Base-by-base conservation (phyloP, 1,284 basidiomycete species). In the Apiotrichum gracile region DNA sequence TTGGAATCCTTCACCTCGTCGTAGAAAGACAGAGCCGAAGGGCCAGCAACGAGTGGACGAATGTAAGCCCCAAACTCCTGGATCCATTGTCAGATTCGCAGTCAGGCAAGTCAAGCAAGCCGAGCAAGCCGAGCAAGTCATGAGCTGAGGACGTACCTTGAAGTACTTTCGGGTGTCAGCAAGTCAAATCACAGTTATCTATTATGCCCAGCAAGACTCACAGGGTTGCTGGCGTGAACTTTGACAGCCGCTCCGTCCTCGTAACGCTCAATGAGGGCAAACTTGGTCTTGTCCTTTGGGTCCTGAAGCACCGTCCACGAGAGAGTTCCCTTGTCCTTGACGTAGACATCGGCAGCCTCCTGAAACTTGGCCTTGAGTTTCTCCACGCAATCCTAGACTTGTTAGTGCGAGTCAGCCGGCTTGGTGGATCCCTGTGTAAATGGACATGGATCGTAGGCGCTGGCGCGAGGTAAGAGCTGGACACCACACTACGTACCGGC, bases 181-280 rank as follows among this genome's bases (percentile, higher is more conserved):
- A 21, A 35, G 7, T 14, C 7, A 2, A 31, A 21, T 19, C 5
- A 19, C 6, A 9, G 9, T 21, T 17, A 5, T 19, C 27, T 8
- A 44, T 9, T 5, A 8, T 16, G 5, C 6, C 5, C 8, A 12
- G 12, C 12, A 14, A 8, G 8, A 66, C 68, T 51, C 49, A 70
- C 69, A 22, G 72, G 72, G 59, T 71, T 73, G 51, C 65, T 64
- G 22, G 71, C 58, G 48, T 72, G 74, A 49, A 73, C 70, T 53
- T 69, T 57, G 57, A 74, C 70, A 10, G 69, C 70, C 0, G 66
- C 67, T 56, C 73, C 73, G 47, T 69, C 65, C 51, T 67, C 66
- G 61, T 75, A 76, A 52, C 74, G 54, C 68, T 76, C 74, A 7
- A 76, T 67, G 48, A 74, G 73, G 41, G 68, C 69, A 58, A 76